phyloP scores from a whole-genome alignment of 257 asterid genomes.

The Avicennia marina region DNA sequence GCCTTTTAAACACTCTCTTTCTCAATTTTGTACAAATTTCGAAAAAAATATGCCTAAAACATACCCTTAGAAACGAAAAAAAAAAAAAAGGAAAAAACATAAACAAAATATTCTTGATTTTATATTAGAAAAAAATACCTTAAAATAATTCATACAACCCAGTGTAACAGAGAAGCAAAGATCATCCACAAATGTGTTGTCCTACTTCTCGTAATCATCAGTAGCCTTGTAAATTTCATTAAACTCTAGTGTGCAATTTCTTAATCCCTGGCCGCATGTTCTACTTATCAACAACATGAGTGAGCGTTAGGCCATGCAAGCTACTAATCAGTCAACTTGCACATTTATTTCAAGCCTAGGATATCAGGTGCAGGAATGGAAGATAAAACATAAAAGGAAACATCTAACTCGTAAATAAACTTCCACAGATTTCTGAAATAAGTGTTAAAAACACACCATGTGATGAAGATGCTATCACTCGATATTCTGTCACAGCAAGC shows the following conservation, averaged over 20 bases:
- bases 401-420: neutral
- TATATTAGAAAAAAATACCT: neutral
- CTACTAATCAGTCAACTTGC: neutral
- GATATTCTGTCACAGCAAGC: slow-evolving; percentile 74
- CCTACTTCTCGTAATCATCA: no score
- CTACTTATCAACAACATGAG: no score
- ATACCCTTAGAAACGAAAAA: no score
- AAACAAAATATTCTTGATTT: neutral
- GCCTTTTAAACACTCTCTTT: no score
- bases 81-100: no score
- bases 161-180: neutral
- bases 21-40: no score
- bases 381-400: neutral
- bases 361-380: no score
- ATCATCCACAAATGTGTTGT: no score
- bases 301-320: no score
- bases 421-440: slow-evolving; percentile 8
- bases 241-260: neutral
- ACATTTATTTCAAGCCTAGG: neutral
- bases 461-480: slow-evolving; percentile 59
- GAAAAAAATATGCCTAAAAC: no score
- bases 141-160: neutral
- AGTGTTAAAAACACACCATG: slow-evolving; percentile 38
- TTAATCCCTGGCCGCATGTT: neutral
- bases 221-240: no score